Evolutionary conservation across 2,329 filamentous ascomycete species (phyloP), one percentile per base, ranked within the genome.

Genomic region (Aspergillus pseudotamarii): DNA sequence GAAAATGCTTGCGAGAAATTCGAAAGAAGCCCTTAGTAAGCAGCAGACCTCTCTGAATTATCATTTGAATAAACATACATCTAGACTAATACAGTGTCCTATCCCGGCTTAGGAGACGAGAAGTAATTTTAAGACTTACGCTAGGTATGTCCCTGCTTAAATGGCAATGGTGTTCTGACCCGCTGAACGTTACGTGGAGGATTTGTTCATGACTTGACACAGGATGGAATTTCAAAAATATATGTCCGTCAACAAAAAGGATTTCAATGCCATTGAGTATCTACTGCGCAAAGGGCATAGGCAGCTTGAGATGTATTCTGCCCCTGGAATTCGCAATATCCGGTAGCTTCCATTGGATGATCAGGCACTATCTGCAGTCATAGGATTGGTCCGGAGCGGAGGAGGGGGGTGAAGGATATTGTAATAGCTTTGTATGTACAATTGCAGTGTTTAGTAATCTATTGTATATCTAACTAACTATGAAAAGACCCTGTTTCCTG

Each of bases 241-340:
- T 73, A 74, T 87, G 14, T 74, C 77, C 10, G 77, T 96, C 60
- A 89, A 91, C 76, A 95, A 92, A 79, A 93, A 92, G 70, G 93
- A 97, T 73, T 97, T 97, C 78, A 83, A 85, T 19, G 89, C 93
- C 6, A 90, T 97, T 62, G 94, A 97, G 77, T 95, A 92, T 76
- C 81, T 96, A 38, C 75, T 97, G 58, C 86, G 94, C 64, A 94
- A 92, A 76, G 94, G 94, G 26, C 85, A 87, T 46, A 86, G 92
- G 51, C 93, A 97, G 75, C 82, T 97, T 21, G 92, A 96, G 66
- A 86, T 89, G 53, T 95, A 95, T 78, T 87, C 90, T n/a, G 87
- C 89, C 6, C 88, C 91, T 30, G 90, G 90, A 3, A 93, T 96
- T 71, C 92, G 88, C 72, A 92, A 95, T 76, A 89, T 96, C 59